Evolutionary conservation across 352 stramenopile species (phyloP).

Genomic region (Phytophthora fragariaefolia): DNA sequence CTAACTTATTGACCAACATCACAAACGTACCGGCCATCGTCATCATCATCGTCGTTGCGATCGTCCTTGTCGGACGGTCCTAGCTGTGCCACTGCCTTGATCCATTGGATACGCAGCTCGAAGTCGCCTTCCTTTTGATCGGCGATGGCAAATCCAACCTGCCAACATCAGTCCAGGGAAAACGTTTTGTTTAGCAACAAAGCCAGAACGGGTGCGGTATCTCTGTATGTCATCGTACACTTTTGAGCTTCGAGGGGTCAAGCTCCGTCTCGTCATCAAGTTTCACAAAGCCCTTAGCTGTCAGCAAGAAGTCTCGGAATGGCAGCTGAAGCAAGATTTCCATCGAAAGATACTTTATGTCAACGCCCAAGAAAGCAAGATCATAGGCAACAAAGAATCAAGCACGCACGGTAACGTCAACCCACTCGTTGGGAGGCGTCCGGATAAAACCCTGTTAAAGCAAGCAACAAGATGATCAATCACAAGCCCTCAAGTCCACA

Average conservation of each 20-base stretch:
- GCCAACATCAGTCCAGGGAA: slow-evolving; percentile 1
- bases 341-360: too few species aligned
- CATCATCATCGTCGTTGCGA: slow-evolving; percentile 37
- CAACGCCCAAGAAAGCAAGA: too few species aligned
- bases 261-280: slow-evolving; percentile 78
- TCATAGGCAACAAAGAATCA: background rate
- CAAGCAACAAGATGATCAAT: slow-evolving; percentile 1
- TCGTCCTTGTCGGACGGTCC: slow-evolving; percentile 46
- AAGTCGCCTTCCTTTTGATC: slow-evolving; percentile 90
- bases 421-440: slow-evolving; percentile 81
- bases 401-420: slow-evolving; percentile 72
- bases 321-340: too few species aligned
- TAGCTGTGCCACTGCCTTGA: slow-evolving; percentile 82
- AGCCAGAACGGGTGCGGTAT: background rate
- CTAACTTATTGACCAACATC: background rate
- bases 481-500: background rate
- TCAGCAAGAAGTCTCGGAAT: slow-evolving; percentile 84
- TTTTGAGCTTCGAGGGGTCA: slow-evolving; percentile 78
- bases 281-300: slow-evolving; percentile 84
- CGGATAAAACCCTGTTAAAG: slow-evolving; percentile 76
- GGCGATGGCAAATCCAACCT: slow-evolving; percentile 87
- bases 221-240: slow-evolving; percentile 41
- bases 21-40: slow-evolving; percentile 36
- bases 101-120: slow-evolving; percentile 85
- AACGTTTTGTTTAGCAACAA: background rate